These are phyloP conservation scores for Favolaschia claudopus DNA, from an alignment of 768 basidiomycete genomes.

Conservation along the genomic window DNA sequence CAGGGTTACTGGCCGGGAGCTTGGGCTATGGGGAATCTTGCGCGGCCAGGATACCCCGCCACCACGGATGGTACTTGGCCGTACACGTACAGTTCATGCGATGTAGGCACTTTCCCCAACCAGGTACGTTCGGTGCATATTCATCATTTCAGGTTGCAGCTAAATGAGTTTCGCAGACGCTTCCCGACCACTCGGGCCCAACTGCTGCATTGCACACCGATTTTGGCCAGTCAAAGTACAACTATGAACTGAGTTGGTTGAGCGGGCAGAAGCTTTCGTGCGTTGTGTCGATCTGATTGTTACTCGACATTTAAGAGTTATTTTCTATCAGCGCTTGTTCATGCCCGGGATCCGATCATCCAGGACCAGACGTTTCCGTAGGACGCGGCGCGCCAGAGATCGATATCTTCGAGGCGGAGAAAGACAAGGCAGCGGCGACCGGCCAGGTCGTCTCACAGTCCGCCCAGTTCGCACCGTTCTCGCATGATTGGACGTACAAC, in stretches of 20 bases:
- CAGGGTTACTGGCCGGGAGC: slow-evolving; percentile 78
- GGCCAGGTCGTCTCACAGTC: slow-evolving; percentile 78
- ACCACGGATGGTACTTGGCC: slow-evolving; percentile 88
- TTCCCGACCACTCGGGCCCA: slow-evolving; percentile 59
- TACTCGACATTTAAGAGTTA: neutral
- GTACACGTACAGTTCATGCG: slow-evolving; percentile 78
- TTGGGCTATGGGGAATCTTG: slow-evolving; percentile 92
- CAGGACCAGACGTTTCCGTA: slow-evolving; percentile 60
- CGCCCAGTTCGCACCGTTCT: slow-evolving; percentile 71
- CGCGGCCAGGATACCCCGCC: slow-evolving; percentile 79
- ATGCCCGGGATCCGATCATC: slow-evolving; percentile 78
- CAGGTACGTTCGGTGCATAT: no score
- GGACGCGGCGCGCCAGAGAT: slow-evolving; percentile 86
- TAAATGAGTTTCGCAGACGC: no score
- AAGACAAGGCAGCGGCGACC: slow-evolving; percentile 53
- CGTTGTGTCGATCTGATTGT: slow-evolving; percentile 30
- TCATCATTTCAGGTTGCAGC: no score
- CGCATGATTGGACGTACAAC: slow-evolving; percentile 48
- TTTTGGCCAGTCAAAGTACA: slow-evolving; percentile 56
- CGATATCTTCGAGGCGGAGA: slow-evolving; percentile 82
- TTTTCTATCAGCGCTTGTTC: slow-evolving; percentile 67
- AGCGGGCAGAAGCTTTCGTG: slow-evolving; percentile 80
- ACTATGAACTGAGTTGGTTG: slow-evolving; percentile 74
- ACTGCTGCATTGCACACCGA: slow-evolving; percentile 63
- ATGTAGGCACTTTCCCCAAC: slow-evolving; percentile 80